phyloP scores from a whole-genome alignment of 352 stramenopile genomes.

The Phytophthora pini region DNA sequence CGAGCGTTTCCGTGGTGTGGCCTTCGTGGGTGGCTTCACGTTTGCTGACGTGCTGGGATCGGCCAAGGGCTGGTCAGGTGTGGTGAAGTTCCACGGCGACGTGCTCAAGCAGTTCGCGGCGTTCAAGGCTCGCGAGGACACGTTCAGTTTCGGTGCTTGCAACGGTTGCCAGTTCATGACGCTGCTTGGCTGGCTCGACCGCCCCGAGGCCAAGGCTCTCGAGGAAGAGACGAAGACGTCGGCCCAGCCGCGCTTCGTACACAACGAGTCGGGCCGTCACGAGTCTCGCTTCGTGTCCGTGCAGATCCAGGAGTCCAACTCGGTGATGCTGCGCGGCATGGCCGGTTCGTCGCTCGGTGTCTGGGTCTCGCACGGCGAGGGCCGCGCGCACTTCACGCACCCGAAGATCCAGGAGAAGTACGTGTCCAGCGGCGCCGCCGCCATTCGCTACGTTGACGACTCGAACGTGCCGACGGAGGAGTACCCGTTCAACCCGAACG shows the following conservation, averaged over 20 bases:
- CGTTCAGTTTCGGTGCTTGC: slow-evolving; percentile 99
- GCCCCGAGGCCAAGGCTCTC: slow-evolving; percentile 56
- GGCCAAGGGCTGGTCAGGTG: slow-evolving; percentile 98
- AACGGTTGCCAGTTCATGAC: slow-evolving; percentile 99
- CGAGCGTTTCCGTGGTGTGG: slow-evolving; percentile 95
- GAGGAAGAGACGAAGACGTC: slow-evolving; percentile 64
- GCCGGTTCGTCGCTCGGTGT: slow-evolving; percentile 96
- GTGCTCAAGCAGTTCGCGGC: slow-evolving; percentile 97
- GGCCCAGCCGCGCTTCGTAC: slow-evolving; percentile 94
- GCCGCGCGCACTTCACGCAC: slow-evolving; percentile 97
- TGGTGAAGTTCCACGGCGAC: slow-evolving; percentile 97
- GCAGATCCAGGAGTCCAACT: slow-evolving; percentile 94
- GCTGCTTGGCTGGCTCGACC: slow-evolving; percentile 97
- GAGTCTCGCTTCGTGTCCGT: slow-evolving; percentile 98
- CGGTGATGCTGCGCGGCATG: slow-evolving; percentile 99
- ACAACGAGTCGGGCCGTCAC: slow-evolving; percentile 97
- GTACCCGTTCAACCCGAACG: slow-evolving; percentile 99
- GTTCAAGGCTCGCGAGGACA: slow-evolving; percentile 96
- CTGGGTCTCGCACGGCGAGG: slow-evolving; percentile 96
- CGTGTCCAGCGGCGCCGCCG: slow-evolving; percentile 91
- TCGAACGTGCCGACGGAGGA: slow-evolving; percentile 92
- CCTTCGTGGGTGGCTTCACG: slow-evolving; percentile 99
- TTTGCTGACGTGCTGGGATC: slow-evolving; percentile 99
- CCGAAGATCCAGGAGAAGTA: slow-evolving; percentile 89
- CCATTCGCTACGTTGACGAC: slow-evolving; percentile 98